phyloP scores from a whole-genome alignment of 768 basidiomycete species.

The Tricholoma terreum region DNA sequence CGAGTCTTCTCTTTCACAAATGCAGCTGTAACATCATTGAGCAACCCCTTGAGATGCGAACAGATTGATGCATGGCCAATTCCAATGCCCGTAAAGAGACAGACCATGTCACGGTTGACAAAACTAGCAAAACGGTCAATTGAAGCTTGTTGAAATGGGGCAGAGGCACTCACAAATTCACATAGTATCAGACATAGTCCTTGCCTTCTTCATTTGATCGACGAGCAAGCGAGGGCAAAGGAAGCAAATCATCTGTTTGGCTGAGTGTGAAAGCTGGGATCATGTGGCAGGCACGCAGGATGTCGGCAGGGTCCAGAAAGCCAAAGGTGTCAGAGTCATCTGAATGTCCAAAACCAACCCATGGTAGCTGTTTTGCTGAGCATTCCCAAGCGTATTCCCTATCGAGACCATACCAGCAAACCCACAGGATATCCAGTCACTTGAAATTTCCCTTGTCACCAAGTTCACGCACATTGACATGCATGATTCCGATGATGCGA shows the following conservation, averaged over 20 bases:
- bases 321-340: constrained; percentile 30
- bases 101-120: constrained; percentile 27
- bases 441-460: neutral
- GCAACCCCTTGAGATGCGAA: too few relatives aligned
- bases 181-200: constrained; percentile 30
- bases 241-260: constrained; percentile 7
- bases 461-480: constrained; percentile 14
- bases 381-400: constrained; percentile 13
- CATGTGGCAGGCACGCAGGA: constrained; percentile 33
- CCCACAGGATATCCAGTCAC: constrained; percentile 27
- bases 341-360: constrained; percentile 24
- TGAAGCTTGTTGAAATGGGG: neutral
- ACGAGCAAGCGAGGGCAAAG: constrained; percentile 12
- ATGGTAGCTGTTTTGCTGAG: constrained; percentile 17
- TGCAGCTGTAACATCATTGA: too few relatives aligned
- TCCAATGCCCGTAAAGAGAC: constrained; percentile 19
- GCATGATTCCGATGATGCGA: constrained; percentile 23
- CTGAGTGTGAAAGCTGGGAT: constrained; percentile 31
- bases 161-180: constrained; percentile 27
- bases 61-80: constrained; percentile 15
- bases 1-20: too few relatives aligned
- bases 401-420: constrained; percentile 23
- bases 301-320: constrained; percentile 36
- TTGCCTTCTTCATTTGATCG: constrained; percentile 12
- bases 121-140: constrained; percentile 14